phyloP scores from a whole-genome alignment of 495 filamentous ascomycete genomes.

The Cercophora samala region DNA sequence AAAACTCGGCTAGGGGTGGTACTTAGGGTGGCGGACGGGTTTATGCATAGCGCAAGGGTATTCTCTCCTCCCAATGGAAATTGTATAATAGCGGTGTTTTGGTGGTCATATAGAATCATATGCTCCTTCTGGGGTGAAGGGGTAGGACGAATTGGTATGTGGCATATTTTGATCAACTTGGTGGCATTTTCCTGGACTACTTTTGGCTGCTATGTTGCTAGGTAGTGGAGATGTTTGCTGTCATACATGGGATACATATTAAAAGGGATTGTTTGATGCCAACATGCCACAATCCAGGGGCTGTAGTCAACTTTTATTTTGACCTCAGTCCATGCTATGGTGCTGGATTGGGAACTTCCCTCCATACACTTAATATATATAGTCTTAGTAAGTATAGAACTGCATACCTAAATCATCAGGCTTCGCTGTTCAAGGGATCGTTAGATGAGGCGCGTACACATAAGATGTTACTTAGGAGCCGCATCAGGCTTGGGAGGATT shows the following conservation, averaged over 20 bases:
- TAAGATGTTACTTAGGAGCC: too few species aligned
- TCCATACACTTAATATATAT: too few species aligned
- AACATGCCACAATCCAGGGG: background rate
- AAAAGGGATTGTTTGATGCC: background rate
- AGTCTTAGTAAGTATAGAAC: too few species aligned
- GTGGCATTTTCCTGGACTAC: background rate
- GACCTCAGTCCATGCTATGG: background rate
- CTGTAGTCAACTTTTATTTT: background rate
- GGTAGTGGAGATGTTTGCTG: background rate
- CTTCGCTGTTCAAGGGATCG: too few species aligned
- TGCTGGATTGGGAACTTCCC: too few species aligned
- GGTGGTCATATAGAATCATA: slow-evolving; percentile 10
- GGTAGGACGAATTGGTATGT: slow-evolving; percentile 14
- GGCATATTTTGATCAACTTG: slow-evolving; percentile 12
- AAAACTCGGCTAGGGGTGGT: background rate
- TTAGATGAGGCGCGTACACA: too few species aligned
- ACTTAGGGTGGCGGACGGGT: slow-evolving; percentile 14
- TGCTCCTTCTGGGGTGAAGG: background rate
- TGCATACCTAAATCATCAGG: too few species aligned
- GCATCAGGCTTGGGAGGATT: too few species aligned
- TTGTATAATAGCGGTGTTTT: slow-evolving; percentile 35
- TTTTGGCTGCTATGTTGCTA: background rate
- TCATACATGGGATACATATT: background rate
- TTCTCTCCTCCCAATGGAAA: slow-evolving; percentile 34
- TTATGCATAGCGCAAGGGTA: slow-evolving; percentile 36